Conservation (phyloP, 148 eudicot species). For the Rhododendron ferrugineum region DNA sequence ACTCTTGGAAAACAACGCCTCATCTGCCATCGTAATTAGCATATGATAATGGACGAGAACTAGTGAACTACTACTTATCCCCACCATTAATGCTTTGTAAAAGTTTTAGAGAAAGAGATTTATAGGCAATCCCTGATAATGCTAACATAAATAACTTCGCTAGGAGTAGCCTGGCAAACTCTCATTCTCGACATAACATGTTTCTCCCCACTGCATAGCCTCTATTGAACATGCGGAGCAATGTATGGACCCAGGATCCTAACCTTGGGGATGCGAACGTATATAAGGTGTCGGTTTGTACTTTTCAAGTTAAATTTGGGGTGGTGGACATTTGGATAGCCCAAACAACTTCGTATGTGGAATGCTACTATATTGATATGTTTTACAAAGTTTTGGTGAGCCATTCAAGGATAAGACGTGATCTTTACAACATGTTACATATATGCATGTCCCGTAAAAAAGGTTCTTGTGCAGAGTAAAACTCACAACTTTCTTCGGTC, state of each 20-base stretch:
- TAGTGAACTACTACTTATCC: background rate
- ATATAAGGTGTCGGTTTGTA: background rate
- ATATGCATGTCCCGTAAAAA: background rate
- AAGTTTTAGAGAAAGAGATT: no score
- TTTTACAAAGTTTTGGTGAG: no score
- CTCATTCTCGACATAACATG: background rate
- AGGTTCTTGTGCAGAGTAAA: background rate
- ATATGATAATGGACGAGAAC: slow-evolving; percentile 1
- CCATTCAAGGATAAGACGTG: no score
- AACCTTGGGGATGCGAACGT: background rate
- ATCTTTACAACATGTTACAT: background rate
- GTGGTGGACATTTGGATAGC: background rate
- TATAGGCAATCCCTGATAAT: background rate
- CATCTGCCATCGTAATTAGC: background rate
- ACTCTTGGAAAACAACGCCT: background rate
- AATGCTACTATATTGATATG: no score
- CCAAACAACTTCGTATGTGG: no score
- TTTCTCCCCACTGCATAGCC: no score
- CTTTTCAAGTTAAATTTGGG: background rate
- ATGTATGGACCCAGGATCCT: background rate
- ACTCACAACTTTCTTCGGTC: background rate
- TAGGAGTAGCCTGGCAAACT: background rate
- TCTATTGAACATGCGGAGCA: background rate
- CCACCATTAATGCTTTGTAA: background rate
- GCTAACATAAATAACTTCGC: background rate